Evolutionary conservation across 2,329 filamentous ascomycete species (phyloP).

Genomic region (Pseudovirgaria hyperparasitica): DNA sequence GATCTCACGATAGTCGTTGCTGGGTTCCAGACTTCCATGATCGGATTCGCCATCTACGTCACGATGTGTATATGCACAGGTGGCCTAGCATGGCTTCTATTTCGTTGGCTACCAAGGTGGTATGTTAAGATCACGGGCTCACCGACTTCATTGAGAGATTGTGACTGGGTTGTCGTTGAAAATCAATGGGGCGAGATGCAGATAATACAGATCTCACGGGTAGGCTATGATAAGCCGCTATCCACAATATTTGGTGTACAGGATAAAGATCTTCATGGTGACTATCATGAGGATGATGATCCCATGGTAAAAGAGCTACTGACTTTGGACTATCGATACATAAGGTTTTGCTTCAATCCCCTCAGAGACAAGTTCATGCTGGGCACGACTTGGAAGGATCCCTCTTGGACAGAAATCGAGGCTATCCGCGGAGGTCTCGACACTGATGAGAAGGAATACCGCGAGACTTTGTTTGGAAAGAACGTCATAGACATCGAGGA

Average conservation of each 20-base stretch:
- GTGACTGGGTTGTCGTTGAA: constrained; percentile 88
- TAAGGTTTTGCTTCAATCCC: constrained; percentile 85
- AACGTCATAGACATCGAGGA: constrained; percentile 91
- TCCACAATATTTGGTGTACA: constrained; percentile 56
- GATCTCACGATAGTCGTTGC: constrained; percentile 89
- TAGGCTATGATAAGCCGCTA: constrained; percentile 48
- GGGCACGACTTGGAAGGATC: constrained; percentile 88
- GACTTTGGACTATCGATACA: constrained; percentile 82
- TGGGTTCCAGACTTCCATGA: constrained; percentile 67
- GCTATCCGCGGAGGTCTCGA: constrained; percentile 69
- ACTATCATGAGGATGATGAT: constrained; percentile 60
- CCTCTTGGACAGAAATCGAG: constrained; percentile 68
- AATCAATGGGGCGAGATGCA: constrained; percentile 94
- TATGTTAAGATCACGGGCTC: constrained; percentile 64
- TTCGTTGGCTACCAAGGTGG: constrained; percentile 86
- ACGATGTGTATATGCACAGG: constrained; percentile 57
- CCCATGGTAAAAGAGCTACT: constrained; percentile 64
- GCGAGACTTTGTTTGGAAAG: constrained; percentile 75
- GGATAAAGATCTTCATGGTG: constrained; percentile 52
- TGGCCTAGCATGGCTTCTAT: constrained; percentile 70
- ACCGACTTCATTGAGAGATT: constrained; percentile 55
- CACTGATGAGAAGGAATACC: constrained; percentile 71
- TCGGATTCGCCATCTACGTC: constrained; percentile 58
- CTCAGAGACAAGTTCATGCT: constrained; percentile 78
- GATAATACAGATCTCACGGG: constrained; percentile 53